Conservation (phyloP, 2,329 filamentous ascomycete species). For the Aspergillus viridinutans region DNA sequence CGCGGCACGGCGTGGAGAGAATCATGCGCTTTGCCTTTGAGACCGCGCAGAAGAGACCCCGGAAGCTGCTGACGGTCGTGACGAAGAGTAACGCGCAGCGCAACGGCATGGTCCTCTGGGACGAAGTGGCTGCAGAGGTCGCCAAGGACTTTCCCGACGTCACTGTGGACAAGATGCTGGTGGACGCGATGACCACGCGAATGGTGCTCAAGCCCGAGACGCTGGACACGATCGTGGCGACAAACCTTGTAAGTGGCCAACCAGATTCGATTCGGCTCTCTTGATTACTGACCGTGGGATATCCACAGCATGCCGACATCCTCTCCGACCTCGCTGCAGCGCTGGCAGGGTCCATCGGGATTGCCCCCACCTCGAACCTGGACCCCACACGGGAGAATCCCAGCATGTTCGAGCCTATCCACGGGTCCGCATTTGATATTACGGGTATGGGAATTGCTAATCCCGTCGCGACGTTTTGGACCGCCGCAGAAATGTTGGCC, state of each 20-base stretch:
- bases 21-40: constrained; percentile 63
- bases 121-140: constrained; percentile 56
- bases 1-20: constrained; percentile 55
- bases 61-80: constrained; percentile 59
- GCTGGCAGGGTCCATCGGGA: constrained; percentile 66
- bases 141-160: constrained; percentile 58
- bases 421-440: constrained; percentile 62
- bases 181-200: constrained; percentile 62
- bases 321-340: constrained; percentile 68
- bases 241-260: constrained; percentile 46
- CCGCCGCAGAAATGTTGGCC: constrained; percentile 62
- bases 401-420: constrained; percentile 61
- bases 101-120: constrained; percentile 66
- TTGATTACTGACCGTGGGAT: constrained; percentile 6
- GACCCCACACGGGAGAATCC: constrained; percentile 60
- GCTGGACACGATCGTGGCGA: constrained; percentile 61
- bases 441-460: constrained; percentile 59
- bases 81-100: constrained; percentile 64
- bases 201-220: constrained; percentile 60
- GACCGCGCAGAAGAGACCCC: constrained; percentile 52
- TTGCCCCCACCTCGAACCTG: constrained; percentile 66
- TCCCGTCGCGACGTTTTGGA: constrained; percentile 65
- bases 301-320: constrained; percentile 54
- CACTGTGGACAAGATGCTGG: constrained; percentile 61
- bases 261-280: not conserved